These are phyloP conservation scores for Nakazawaea wyomingensis DNA, from an alignment of 805 yeast species.

Conservation along the genomic window DNA sequence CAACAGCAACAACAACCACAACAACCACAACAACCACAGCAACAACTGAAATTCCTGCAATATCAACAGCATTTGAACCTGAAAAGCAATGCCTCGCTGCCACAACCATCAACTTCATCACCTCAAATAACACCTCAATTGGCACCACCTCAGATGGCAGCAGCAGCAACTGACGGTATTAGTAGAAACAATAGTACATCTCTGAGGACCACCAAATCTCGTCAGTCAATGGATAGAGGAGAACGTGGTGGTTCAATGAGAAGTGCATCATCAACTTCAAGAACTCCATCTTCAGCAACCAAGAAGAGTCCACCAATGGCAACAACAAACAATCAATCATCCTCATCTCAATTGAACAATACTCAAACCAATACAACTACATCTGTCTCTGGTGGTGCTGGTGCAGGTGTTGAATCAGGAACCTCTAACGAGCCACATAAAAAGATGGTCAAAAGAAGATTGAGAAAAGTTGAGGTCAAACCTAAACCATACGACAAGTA, in stretches of 20 bases:
- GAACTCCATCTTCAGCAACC: not conserved
- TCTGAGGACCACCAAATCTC: not conserved
- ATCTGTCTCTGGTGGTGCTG: no score
- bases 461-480: slow-evolving; percentile 27
- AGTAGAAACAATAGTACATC: not conserved
- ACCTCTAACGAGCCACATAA: slow-evolving; percentile 6
- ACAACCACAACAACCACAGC: no score
- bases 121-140: not conserved
- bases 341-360: not conserved
- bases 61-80: no score
- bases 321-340: not conserved
- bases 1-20: slow-evolving; percentile 1
- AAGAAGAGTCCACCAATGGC: not conserved
- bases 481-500: slow-evolving; percentile 37
- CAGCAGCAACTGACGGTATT: not conserved
- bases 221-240: not conserved
- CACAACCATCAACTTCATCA: no score
- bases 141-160: slow-evolving; percentile 1
- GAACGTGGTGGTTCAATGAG: no score
- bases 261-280: not conserved
- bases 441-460: slow-evolving; percentile 26
- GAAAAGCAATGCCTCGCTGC: no score
- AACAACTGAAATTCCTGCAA: no score
- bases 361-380: no score
- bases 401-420: not conserved